These are phyloP conservation scores for Yamadazyma kitorensis DNA, from an alignment of 805 yeast species.

Conservation along the genomic window DNA sequence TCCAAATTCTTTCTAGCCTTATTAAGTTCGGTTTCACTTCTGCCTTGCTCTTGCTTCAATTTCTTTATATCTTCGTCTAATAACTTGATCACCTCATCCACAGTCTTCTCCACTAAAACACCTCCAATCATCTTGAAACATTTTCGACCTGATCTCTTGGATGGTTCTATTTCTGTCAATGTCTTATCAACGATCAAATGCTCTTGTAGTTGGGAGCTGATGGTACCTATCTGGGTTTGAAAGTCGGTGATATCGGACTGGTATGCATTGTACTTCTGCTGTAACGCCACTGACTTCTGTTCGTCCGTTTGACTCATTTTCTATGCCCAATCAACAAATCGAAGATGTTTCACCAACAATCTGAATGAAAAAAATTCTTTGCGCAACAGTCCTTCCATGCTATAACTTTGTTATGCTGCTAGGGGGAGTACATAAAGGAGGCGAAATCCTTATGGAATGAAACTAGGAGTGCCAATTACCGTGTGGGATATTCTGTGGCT, in stretches of 20 bases:
- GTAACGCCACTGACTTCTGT: slow-evolving; percentile 39
- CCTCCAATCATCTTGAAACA: slow-evolving; percentile 95
- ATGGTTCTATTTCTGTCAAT: slow-evolving; percentile 31
- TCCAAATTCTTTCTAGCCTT: slow-evolving; percentile 32
- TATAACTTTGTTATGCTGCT: too few species aligned
- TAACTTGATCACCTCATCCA: slow-evolving; percentile 59
- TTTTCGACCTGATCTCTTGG: slow-evolving; percentile 51
- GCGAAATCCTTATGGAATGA: too few species aligned
- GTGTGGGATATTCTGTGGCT: too few species aligned
- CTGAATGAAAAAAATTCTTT: too few species aligned
- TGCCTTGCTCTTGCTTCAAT: slow-evolving; percentile 21
- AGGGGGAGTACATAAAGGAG: too few species aligned
- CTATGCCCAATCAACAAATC: not conserved
- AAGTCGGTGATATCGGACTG: slow-evolving; percentile 38
- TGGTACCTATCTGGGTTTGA: slow-evolving; percentile 34
- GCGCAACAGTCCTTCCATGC: too few species aligned
- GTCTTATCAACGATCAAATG: slow-evolving; percentile 42
- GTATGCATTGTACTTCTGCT: slow-evolving; percentile 38
- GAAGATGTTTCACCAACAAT: too few species aligned
- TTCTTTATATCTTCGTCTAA: slow-evolving; percentile 22
- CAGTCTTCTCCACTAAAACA: slow-evolving; percentile 78
- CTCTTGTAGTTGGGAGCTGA: slow-evolving; percentile 38
- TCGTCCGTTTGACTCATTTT: slow-evolving; percentile 15
- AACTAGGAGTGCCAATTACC: too few species aligned
- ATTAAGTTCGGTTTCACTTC: slow-evolving; percentile 24